Evolutionary conservation across 768 basidiomycete species (phyloP).

Genomic region (Mycena leptocephala): DNA sequence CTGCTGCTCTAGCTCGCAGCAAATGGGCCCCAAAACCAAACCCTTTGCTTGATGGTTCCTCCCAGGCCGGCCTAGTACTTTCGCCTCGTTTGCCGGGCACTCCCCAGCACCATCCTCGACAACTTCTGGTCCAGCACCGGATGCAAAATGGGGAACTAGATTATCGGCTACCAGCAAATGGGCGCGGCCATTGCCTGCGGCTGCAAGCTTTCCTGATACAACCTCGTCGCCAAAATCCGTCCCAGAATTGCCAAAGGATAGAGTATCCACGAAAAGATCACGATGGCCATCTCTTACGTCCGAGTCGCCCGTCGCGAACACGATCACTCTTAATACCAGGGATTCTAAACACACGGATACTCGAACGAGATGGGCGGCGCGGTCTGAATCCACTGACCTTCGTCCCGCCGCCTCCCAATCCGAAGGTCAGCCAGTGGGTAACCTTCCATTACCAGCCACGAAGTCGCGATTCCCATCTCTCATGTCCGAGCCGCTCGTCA

Average conservation of each 20-base stretch:
- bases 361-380: slow-evolving; percentile 7
- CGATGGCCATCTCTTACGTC: slow-evolving; percentile 26
- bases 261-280: not conserved
- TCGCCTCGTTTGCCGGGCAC: not conserved
- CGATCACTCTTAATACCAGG: not conserved
- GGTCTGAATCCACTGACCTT: not conserved
- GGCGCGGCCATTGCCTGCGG: slow-evolving; percentile 1
- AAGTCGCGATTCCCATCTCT: too few relatives aligned
- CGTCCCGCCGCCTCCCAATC: not conserved
- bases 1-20: slow-evolving; percentile 27
- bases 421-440: not conserved
- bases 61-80: slow-evolving; percentile 19
- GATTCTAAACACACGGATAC: not conserved
- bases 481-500: too few relatives aligned
- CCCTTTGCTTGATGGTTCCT: not conserved
- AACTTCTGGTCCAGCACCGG: not conserved
- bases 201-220: not conserved
- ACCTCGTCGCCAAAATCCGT: not conserved
- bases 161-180: slow-evolving; percentile 25
- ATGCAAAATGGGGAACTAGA: not conserved
- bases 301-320: not conserved
- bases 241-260: not conserved
- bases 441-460: not conserved
- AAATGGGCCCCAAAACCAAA: slow-evolving; percentile 32
- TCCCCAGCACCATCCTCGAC: not conserved